Evolutionary conservation across 805 yeast species (phyloP).

Genomic region (Metschnikowia shivogae): DNA sequence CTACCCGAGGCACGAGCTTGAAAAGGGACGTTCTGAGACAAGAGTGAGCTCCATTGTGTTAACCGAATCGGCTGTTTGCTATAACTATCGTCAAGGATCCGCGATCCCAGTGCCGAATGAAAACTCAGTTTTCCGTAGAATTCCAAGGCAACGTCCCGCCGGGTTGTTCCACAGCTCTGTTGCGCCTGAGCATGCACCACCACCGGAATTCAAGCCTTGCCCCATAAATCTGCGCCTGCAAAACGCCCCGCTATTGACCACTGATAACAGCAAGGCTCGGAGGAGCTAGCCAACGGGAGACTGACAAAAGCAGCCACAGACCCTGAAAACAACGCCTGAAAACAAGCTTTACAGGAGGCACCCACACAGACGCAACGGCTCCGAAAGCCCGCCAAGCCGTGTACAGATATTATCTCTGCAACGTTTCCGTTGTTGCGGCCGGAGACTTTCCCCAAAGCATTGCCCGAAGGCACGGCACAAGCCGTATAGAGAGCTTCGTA

Average conservation of each 20-base stretch:
- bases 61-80: slow-evolving; percentile 51
- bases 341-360: not conserved
- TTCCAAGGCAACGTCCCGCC: slow-evolving; percentile 13
- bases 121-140: slow-evolving; percentile 12
- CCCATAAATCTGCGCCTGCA: slow-evolving; percentile 1
- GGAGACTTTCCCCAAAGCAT: slow-evolving; percentile 90
- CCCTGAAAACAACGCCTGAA: not conserved
- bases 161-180: not conserved
- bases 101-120: slow-evolving; percentile 59
- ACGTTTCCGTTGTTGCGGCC: slow-evolving; percentile 66
- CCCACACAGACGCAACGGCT: not conserved
- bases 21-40: slow-evolving; percentile 53
- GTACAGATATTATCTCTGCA: slow-evolving; percentile 20
- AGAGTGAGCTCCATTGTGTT: slow-evolving; percentile 91
- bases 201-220: not conserved
- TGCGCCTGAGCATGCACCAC: not conserved
- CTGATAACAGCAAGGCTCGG: slow-evolving; percentile 12
- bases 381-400: slow-evolving; percentile 3
- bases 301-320: slow-evolving; percentile 7
- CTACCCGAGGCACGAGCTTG: slow-evolving; percentile 29
- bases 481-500: slow-evolving; percentile 62
- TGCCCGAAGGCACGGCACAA: slow-evolving; percentile 14
- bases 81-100: slow-evolving; percentile 70
- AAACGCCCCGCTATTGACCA: slow-evolving; percentile 6
- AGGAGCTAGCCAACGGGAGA: slow-evolving; percentile 12